A percentile compares a stretch with the other conserved stretches of the same genome.
phyloP scores from a whole-genome alignment of 441 rosid species.

The Gossypium aridum region DNA sequence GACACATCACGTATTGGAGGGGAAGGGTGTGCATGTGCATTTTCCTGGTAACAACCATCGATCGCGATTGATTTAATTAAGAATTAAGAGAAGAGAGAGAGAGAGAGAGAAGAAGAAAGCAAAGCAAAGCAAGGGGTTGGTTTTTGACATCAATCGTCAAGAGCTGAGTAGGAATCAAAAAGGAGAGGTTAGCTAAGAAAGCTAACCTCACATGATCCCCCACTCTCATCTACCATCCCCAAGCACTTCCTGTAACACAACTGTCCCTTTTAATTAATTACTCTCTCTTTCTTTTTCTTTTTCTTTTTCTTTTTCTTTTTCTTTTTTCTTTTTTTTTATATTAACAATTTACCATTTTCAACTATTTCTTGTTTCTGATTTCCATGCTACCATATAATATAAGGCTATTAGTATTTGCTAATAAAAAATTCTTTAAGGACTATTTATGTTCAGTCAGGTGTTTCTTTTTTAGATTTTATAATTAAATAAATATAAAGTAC shows the following conservation, averaged over 20 bases:
- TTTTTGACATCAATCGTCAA: background rate
- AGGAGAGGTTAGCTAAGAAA: slow-evolving; percentile 14
- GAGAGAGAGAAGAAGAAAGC: too few relatives aligned
- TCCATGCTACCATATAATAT: too few relatives aligned
- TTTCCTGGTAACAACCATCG: slow-evolving; percentile 16
- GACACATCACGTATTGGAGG: background rate
- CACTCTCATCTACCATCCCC: slow-evolving; percentile 14
- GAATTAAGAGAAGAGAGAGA: background rate
- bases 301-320: too few relatives aligned
- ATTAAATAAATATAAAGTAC: too few relatives aligned
- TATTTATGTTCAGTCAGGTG: too few relatives aligned
- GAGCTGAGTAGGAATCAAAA: background rate
- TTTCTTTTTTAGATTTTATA: too few relatives aligned
- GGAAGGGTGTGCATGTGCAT: slow-evolving; percentile 13
- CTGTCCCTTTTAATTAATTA: background rate
- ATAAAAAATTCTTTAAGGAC: too few relatives aligned
- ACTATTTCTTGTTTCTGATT: too few relatives aligned
- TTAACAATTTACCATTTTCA: too few relatives aligned
- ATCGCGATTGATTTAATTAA: background rate
- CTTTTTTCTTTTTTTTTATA: too few relatives aligned
- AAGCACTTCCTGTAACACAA: background rate
- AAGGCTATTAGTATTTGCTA: too few relatives aligned
- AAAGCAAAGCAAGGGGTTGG: background rate
- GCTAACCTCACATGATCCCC: slow-evolving; percentile 20
- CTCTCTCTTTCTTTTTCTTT: too few relatives aligned